A percentile compares a stretch with the other conserved stretches of the same genome.
Evolutionary conservation across 1,284 basidiomycete genomes (phyloP).

Genomic region (Irpex sp.): DNA sequence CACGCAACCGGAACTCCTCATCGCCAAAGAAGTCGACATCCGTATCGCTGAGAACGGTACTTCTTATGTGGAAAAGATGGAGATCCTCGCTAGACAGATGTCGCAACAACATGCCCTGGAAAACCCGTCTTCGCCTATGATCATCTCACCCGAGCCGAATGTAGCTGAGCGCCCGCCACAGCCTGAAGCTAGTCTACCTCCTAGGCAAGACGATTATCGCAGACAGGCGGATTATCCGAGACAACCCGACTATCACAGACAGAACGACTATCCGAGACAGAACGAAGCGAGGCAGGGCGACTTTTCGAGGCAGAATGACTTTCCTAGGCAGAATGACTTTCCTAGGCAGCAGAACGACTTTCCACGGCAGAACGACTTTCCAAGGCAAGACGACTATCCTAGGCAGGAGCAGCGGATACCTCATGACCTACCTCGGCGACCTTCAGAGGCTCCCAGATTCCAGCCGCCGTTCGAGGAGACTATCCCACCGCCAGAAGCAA

Average conservation of each 20-base stretch:
- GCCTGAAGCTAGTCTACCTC: neutral
- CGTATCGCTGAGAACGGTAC: neutral
- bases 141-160: neutral
- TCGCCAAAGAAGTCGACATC: neutral
- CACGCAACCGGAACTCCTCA: neutral
- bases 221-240: neutral
- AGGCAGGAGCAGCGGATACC: neutral
- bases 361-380: neutral
- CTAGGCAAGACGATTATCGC: neutral
- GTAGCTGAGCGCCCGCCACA: neutral
- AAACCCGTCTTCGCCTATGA: neutral
- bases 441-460: neutral
- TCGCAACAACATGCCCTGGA: neutral
- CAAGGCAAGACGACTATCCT: neutral
- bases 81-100: neutral
- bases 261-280: neutral
- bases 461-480: neutral
- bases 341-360: neutral
- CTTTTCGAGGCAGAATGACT: neutral
- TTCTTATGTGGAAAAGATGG: neutral
- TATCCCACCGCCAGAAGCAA: conserved; percentile 3
- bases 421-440: neutral
- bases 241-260: neutral
- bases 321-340: neutral
- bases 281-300: neutral